phyloP scores from a whole-genome alignment of 2,329 filamentous ascomycete genomes.

The Tolypocladium sp. region DNA sequence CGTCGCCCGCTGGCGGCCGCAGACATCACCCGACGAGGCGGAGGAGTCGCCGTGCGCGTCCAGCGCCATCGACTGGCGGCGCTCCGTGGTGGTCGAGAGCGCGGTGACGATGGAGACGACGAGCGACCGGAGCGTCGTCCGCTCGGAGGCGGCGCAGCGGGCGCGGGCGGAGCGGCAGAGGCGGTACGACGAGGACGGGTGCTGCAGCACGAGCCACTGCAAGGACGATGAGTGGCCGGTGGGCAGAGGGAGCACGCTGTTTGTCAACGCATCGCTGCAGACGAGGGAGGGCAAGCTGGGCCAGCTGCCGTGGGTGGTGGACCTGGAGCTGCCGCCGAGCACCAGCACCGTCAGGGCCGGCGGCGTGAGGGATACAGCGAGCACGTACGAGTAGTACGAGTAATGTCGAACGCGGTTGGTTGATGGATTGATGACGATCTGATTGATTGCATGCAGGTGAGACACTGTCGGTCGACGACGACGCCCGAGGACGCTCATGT shows the following conservation, averaged over 20 bases:
- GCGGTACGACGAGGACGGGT: neutral
- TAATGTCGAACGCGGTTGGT: neutral
- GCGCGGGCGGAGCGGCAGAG: neutral
- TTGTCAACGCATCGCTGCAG: neutral
- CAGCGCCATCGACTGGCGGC: too few relatives aligned
- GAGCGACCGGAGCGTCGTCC: too few relatives aligned
- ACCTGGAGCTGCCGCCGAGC: neutral
- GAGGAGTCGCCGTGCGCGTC: too few relatives aligned
- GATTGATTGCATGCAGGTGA: neutral
- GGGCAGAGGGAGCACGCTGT: neutral
- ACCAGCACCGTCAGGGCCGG: neutral
- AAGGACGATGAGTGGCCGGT: neutral
- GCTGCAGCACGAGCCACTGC: neutral
- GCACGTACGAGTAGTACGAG: too few relatives aligned
- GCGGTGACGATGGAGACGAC: too few relatives aligned
- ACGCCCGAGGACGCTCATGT: neutral
- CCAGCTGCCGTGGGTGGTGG: neutral
- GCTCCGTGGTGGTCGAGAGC: too few relatives aligned
- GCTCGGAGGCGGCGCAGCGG: too few relatives aligned
- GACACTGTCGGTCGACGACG: too few relatives aligned
- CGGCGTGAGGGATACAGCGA: too few relatives aligned
- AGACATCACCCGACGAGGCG: conserved; percentile 1
- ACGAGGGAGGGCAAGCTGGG: neutral
- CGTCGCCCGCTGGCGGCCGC: conserved; percentile 34
- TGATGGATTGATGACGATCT: neutral